Base-by-base conservation (phyloP, 495 filamentous ascomycete genomes). In the Extremus antarcticus region DNA sequence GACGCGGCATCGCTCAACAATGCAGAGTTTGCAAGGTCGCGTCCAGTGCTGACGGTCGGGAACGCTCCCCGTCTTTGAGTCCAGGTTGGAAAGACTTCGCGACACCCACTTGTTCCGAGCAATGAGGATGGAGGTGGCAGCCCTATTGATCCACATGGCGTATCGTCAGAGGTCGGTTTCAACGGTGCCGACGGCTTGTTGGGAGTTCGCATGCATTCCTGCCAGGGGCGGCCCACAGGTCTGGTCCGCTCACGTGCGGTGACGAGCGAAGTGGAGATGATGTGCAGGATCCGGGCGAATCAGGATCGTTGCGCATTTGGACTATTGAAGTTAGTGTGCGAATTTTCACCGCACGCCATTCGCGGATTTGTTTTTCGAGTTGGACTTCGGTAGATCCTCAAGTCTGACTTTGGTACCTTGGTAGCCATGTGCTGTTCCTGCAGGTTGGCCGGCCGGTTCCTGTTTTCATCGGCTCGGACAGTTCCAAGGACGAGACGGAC, bases 401-500 rank as follows among this genome's bases (percentile, higher is more conserved):
- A n/a, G n/a, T n/a, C 29, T 7, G 29, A 35, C 29, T 35, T 35
- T 35, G 29, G 29, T 35, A 35, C 29, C 29, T 35, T 4, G 29
- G 29, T 7, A 35, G 29, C 29, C 29, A 35, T 35, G 29, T 13
- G 29, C 29, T 35, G 29, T 35, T 35, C 29, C 29, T 35, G 29
- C 29, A 35, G 29, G 29, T 7, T 13, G 29, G 29, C 29, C 13
- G 4, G 29, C n/a, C n/a, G 29, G 13, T 35, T 4, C 7, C 29
- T 35, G 7, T 35, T 35, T 13, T 35, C 13, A 13, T 7, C 29
- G 13, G 29, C 29, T 4, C 29, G 29, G 29, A 4, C 7, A 13
- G 80, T 77, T 0, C 76, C 82, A 11, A 87, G 54, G 63, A 84
- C 80, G 29, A 35, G 29, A 35, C 13, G 29, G 7, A 7, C 29